These are phyloP conservation scores for Pyrrhoderma noxium DNA, from an alignment of 1,284 basidiomycete species.

Conservation along the genomic window DNA sequence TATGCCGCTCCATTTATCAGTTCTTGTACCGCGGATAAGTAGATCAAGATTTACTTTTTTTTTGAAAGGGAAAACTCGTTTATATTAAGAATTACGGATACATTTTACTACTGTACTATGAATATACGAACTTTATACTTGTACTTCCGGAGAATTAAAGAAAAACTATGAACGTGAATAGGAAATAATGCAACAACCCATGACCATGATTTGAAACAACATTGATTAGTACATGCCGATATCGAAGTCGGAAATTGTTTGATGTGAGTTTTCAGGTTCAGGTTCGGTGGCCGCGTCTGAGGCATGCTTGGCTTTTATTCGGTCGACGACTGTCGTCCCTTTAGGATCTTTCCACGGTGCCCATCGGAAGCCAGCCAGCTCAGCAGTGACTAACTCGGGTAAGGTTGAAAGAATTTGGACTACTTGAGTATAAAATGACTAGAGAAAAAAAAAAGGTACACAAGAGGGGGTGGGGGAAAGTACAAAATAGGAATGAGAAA, in stretches of 20 bases:
- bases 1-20: constrained; percentile 42
- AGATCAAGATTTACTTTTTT: neutral
- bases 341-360: constrained; percentile 31
- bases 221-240: constrained; percentile 11
- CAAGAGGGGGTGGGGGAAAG: neutral
- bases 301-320: constrained; percentile 4
- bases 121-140: constrained; percentile 16
- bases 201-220: constrained; percentile 5
- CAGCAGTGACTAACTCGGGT: constrained; percentile 51
- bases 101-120: constrained; percentile 6
- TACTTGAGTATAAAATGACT: constrained; percentile 60
- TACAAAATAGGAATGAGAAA: constrained; percentile 11
- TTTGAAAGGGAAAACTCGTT: too few relatives aligned
- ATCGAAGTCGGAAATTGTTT: constrained; percentile 1
- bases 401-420: constrained; percentile 49
- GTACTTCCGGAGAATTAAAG: constrained; percentile 1
- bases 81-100: constrained; percentile 1
- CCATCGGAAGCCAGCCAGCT: constrained; percentile 70
- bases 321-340: neutral
- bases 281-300: neutral
- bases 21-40: constrained; percentile 25
- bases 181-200: constrained; percentile 3
- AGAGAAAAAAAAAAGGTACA: constrained; percentile 1
- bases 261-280: constrained; percentile 7
- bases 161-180: neutral